Percentiles rank a stretch among this genome's conserved stretches.
Conservation (phyloP, 164 flowering plant genomes). For the Liquidambar formosana region DNA sequence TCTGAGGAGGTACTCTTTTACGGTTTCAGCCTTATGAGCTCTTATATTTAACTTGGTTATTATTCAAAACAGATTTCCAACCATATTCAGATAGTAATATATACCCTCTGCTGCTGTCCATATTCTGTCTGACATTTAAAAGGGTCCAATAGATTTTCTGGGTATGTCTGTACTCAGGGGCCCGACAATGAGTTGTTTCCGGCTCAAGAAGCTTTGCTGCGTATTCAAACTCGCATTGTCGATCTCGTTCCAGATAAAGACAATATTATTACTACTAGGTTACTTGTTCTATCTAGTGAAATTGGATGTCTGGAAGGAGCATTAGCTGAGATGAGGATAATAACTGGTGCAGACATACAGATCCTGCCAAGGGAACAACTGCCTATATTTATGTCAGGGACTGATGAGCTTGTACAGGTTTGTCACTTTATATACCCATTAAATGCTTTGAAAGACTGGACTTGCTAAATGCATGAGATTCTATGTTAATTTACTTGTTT, state of each 20-base stretch:
- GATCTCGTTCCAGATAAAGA: slow-evolving; percentile 87
- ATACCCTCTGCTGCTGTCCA: background rate
- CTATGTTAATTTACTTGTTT: background rate
- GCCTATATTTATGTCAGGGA: slow-evolving; percentile 49
- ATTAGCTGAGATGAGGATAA: slow-evolving; percentile 56
- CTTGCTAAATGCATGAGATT: background rate
- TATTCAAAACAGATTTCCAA: no score
- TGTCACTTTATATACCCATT: slow-evolving; percentile 13
- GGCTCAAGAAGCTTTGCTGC: slow-evolving; percentile 97
- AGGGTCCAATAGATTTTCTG: background rate
- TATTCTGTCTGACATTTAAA: background rate
- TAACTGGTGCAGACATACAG: slow-evolving; percentile 71
- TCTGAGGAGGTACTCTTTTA: slow-evolving; percentile 75
- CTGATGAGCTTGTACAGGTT: slow-evolving; percentile 90
- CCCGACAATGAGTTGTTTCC: slow-evolving; percentile 98
- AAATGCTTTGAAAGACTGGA: background rate
- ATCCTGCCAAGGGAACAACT: slow-evolving; percentile 71
- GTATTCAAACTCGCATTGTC: slow-evolving; percentile 86
- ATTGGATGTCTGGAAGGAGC: slow-evolving; percentile 72
- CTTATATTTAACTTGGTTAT: background rate
- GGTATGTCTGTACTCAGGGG: slow-evolving; percentile 45
- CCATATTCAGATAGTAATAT: background rate
- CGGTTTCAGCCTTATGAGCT: background rate
- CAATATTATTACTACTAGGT: slow-evolving; percentile 72
- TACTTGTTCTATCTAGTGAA: slow-evolving; percentile 76